phyloP scores from a whole-genome alignment of 2,329 filamentous ascomycete genomes.

The Colletotrichum plurivorum region DNA sequence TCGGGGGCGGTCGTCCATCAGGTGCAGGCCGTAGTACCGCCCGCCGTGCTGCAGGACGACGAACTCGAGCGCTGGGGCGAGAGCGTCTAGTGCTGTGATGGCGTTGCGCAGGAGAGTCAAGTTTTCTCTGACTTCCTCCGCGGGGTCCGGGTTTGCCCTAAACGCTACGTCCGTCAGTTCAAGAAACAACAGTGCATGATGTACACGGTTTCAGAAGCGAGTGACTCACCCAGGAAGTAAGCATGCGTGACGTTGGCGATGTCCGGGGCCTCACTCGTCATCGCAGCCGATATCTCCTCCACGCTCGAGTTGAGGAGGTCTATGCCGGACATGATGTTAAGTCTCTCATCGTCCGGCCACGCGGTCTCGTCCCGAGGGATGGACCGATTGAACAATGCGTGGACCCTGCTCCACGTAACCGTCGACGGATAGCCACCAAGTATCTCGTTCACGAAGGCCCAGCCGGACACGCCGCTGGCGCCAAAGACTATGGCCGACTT shows the following conservation, averaged over 20 bases:
- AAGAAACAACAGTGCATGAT: too few species aligned
- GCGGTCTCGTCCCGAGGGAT: constrained; percentile 47
- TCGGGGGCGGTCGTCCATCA: constrained; percentile 53
- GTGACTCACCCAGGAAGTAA: constrained; percentile 55
- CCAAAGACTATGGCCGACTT: constrained; percentile 41
- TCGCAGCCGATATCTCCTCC: constrained; percentile 50
- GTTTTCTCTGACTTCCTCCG: constrained; percentile 51
- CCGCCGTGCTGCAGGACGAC: constrained; percentile 53
- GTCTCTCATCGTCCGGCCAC: constrained; percentile 55
- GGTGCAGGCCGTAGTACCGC: constrained; percentile 57
- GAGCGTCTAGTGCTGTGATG: constrained; percentile 50
- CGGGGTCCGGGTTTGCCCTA: constrained; percentile 54
- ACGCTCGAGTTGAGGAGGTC: constrained; percentile 56
- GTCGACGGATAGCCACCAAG: constrained; percentile 42
- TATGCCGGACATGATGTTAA: constrained; percentile 58
- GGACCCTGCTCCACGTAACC: constrained; percentile 41
- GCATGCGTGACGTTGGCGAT: constrained; percentile 58
- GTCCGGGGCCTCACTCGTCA: constrained; percentile 50
- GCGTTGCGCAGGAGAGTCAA: constrained; percentile 57
- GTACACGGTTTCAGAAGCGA: too few species aligned
- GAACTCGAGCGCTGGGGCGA: constrained; percentile 54
- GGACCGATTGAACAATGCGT: constrained; percentile 44
- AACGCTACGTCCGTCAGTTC: constrained; percentile 51
- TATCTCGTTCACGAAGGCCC: constrained; percentile 42
- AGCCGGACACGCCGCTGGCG: constrained; percentile 42